These are phyloP conservation scores for Kentomonas sorsogonicus DNA, from an alignment of 208 protist genomes.

Conservation along the genomic window DNA sequence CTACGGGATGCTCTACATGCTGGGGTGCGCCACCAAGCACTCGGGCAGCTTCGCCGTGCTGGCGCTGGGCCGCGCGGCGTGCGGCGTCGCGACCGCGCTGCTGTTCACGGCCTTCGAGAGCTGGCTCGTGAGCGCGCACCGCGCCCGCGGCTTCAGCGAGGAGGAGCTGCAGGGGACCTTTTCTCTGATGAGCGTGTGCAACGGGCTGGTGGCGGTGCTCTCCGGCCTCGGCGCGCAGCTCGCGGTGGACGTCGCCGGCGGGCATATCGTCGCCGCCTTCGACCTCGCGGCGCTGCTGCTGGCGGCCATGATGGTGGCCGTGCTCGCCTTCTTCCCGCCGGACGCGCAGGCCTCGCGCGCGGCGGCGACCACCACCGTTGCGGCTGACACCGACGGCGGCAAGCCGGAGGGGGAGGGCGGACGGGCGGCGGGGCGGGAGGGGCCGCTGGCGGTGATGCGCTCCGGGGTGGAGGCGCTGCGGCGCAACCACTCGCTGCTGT, in stretches of 20 bases:
- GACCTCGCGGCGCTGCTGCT: slow-evolving; percentile 18
- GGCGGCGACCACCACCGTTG: slow-evolving; percentile 16
- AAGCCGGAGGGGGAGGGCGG: slow-evolving; percentile 17
- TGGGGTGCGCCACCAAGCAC: slow-evolving; percentile 30
- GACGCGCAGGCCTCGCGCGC: slow-evolving; percentile 22
- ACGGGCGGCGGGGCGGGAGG: background rate
- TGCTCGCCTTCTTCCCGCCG: slow-evolving; percentile 20
- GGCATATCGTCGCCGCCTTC: slow-evolving; percentile 10
- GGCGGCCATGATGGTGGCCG: slow-evolving; percentile 14
- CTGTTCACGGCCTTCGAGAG: slow-evolving; percentile 22
- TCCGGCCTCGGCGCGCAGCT: slow-evolving; percentile 16
- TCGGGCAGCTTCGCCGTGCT: slow-evolving; percentile 17
- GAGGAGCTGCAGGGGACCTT: slow-evolving; percentile 16
- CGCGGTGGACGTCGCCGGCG: slow-evolving; percentile 14
- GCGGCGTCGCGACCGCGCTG: slow-evolving; percentile 9
- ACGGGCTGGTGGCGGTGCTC: slow-evolving; percentile 14
- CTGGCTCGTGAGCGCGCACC: slow-evolving; percentile 17
- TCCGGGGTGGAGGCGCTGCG: slow-evolving; percentile 13
- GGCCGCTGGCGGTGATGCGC: background rate
- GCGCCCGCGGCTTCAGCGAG: slow-evolving; percentile 19
- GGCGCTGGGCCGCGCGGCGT: slow-evolving; percentile 6
- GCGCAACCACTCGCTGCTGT: slow-evolving; percentile 27
- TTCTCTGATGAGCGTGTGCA: slow-evolving; percentile 20
- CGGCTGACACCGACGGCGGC: slow-evolving; percentile 13
- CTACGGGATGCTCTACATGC: slow-evolving; percentile 36